Base-by-base conservation (phyloP, 2,329 filamentous ascomycete species). In the Phaeosphaeria sp. region DNA sequence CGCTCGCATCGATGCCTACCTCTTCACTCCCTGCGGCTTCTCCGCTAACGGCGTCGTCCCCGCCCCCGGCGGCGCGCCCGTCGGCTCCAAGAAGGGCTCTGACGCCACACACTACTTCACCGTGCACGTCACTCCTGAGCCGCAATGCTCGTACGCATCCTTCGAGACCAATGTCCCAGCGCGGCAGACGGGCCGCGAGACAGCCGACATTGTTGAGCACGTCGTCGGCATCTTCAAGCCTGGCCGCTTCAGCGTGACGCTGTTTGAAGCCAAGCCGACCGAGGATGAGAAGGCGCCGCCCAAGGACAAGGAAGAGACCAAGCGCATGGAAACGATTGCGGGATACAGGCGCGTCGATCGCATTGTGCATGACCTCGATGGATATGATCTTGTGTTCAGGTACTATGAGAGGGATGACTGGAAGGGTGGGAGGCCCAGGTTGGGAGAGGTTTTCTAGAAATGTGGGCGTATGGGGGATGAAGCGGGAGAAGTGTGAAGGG, bases 111-210 rank as follows among this genome's bases (percentile, higher is more conserved):
- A 98, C 80, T 99, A 99, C 81, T 99, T 97, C 80, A 99, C 94
- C 1, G 95, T 99, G 22, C 95, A 99, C 74, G 95, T 99, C 65
- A 99, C 95, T 0, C 95, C 95, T 0, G 95, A 99, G 83, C 92
- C 94, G 15, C 89, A 97, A 72, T 99, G 94, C 83, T 97, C 93
- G 5, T 99, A 96, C 77, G 95, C 95, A 36, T 97, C 93, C 1
- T 99, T 99, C 74, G 95, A 99, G 83, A 98, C 95, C 66, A 99
- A 98, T 69, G 94, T 99, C 3, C 95, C 95, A 1, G 91, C 92
- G 24, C 89, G 88, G 5, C 92, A 97, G 80, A 92, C 87, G 55
- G 93, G 93, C 17, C 90, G 93, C 61, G 91, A 93, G 75, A 97
- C 94, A 0, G 88, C 89, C 24, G 94, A 97, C 64, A 90, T 98